Conservation (phyloP, 1,139 yeast species). For the Groenewaldozyma auringiensis region DNA sequence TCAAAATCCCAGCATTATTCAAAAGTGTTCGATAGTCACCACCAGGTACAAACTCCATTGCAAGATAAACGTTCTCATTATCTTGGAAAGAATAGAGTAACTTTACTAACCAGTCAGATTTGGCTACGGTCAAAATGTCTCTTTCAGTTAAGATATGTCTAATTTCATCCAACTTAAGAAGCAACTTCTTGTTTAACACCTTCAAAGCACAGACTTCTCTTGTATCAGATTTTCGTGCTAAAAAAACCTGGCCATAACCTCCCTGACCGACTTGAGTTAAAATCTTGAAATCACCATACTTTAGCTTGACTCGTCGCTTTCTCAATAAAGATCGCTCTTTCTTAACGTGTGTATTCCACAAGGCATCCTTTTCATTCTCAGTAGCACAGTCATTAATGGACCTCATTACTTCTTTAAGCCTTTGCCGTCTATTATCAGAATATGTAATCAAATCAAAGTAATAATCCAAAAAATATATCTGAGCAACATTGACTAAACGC, state of each 20-base stretch:
- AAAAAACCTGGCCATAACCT: conserved; percentile 92
- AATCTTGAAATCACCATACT: conserved; percentile 90
- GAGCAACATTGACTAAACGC: conserved; percentile 78
- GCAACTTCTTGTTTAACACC: conserved; percentile 76
- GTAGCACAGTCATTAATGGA: conserved; percentile 44
- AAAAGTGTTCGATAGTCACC: conserved; percentile 95
- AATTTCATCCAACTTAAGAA: conserved; percentile 88
- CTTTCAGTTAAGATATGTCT: conserved; percentile 94
- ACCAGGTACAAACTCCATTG: conserved; percentile 99
- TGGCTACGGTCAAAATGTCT: conserved; percentile 88
- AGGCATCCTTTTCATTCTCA: conserved; percentile 47
- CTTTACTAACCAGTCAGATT: conserved; percentile 94
- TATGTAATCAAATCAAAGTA: conserved; percentile 96
- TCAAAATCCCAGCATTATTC: conserved; percentile 85
- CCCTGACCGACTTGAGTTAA: conserved; percentile 99
- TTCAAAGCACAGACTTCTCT: conserved; percentile 94
- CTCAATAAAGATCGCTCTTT: conserved; percentile 81
- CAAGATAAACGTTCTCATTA: conserved; percentile 78
- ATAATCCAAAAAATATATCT: conserved; percentile 74
- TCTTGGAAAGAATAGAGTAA: conserved; percentile 94
- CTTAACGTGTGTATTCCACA: conserved; percentile 76
- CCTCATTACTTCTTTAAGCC: conserved; percentile 59
- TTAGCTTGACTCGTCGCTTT: conserved; percentile 84
- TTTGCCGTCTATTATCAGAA: conserved; percentile 76
- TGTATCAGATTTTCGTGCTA: conserved; percentile 91